A percentile compares a stretch with the other conserved stretches of the same genome.
Conservation (phyloP, 176 grass and related monocot genomes). For the Ananas comosus region DNA sequence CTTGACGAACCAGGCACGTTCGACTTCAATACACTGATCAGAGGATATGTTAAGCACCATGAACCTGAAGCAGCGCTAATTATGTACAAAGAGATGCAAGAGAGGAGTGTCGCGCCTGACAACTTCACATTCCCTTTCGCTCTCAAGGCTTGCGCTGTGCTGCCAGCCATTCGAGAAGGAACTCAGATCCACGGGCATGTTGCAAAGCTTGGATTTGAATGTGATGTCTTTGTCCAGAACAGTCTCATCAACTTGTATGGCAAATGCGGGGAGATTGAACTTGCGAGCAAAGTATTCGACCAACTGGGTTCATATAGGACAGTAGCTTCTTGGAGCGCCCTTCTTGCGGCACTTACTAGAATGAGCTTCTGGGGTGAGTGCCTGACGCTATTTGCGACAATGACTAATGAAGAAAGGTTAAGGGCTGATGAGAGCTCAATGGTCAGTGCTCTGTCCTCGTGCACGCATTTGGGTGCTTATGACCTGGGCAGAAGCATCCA, state of each 20-base stretch:
- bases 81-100: slow-evolving; percentile 42
- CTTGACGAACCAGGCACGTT: slow-evolving; percentile 52
- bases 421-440: slow-evolving; percentile 60
- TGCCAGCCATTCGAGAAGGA: slow-evolving; percentile 30
- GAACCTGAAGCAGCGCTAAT: slow-evolving; percentile 34
- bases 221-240: slow-evolving; percentile 55
- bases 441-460: slow-evolving; percentile 54
- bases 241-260: slow-evolving; percentile 76
- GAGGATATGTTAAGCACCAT: slow-evolving; percentile 25
- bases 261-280: slow-evolving; percentile 44
- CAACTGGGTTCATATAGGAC: slow-evolving; percentile 25
- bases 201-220: slow-evolving; percentile 41
- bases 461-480: slow-evolving; percentile 41
- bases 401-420: slow-evolving; percentile 29
- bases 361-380: slow-evolving; percentile 38
- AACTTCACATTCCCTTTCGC: slow-evolving; percentile 56
- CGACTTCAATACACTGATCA: slow-evolving; percentile 82
- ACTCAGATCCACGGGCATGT: slow-evolving; percentile 49
- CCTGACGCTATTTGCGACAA: slow-evolving; percentile 39
- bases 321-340: slow-evolving; percentile 56
- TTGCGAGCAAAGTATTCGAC: slow-evolving; percentile 35
- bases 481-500: slow-evolving; percentile 53
- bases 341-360: slow-evolving; percentile 42
- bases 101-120: slow-evolving; percentile 35
- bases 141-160: slow-evolving; percentile 58